Evolutionary conservation across 176 grass and related monocot species (phyloP).

Genomic region (Secale cereale): DNA sequence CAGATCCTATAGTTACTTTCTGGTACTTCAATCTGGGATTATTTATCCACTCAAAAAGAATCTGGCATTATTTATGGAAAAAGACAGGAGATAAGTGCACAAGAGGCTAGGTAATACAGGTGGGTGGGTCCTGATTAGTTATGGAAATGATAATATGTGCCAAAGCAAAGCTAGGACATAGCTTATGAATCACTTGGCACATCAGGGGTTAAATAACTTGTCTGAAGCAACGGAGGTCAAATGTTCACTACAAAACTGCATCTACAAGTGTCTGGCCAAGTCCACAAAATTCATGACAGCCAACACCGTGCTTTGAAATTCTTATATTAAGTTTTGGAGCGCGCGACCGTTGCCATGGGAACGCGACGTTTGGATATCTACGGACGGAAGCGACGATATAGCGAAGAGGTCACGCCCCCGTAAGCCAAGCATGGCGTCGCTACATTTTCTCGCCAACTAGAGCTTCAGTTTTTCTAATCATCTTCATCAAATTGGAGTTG

Average conservation of each 20-base stretch:
- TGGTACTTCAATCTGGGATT: background rate
- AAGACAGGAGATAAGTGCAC: background rate
- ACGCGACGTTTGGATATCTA: background rate
- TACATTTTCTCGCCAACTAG: background rate
- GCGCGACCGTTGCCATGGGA: background rate
- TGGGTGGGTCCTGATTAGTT: background rate
- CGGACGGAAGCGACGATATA: background rate
- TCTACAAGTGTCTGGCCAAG: background rate
- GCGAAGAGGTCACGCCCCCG: background rate
- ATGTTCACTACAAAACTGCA: background rate
- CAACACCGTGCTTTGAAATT: background rate
- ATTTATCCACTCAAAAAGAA: background rate
- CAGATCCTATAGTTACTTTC: background rate
- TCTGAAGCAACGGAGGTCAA: background rate
- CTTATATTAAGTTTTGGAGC: background rate
- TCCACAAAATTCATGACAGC: background rate
- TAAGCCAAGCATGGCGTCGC: background rate
- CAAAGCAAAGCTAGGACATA: background rate
- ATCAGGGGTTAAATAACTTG: background rate
- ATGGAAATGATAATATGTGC: background rate
- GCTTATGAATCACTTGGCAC: background rate
- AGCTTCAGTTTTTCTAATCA: background rate
- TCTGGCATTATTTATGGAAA: background rate
- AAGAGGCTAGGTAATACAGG: background rate
- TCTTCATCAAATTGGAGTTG: background rate